Evolutionary conservation across 371 early-diverging fungal genomes (phyloP).

Genomic region (Nematocida parisii): DNA sequence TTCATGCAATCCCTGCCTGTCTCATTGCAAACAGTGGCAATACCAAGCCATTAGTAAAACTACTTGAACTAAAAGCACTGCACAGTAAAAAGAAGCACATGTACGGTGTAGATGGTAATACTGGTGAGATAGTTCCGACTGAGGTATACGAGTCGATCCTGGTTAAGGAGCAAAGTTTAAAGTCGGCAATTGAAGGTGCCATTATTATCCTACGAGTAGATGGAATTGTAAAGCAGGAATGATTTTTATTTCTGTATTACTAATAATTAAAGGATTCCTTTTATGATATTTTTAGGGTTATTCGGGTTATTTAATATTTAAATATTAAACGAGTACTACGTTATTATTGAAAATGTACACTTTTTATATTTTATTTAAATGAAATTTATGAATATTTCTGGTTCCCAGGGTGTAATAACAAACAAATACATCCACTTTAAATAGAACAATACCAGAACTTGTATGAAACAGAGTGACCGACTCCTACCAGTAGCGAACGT

Average conservation of each 20-base stretch:
- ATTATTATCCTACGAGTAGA: slow-evolving; percentile 70
- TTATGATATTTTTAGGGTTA: no score
- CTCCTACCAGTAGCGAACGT: slow-evolving; percentile 89
- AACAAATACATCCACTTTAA: slow-evolving; percentile 15
- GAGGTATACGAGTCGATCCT: slow-evolving; percentile 97
- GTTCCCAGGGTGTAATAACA: not conserved
- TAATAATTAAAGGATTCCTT: no score
- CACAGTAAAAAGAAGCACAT: slow-evolving; percentile 90
- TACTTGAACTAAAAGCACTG: slow-evolving; percentile 87
- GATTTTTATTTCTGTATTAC: not conserved
- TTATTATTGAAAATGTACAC: no score
- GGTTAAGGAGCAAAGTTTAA: slow-evolving; percentile 96
- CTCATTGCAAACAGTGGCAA: slow-evolving; percentile 85
- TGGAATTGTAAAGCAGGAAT: slow-evolving; percentile 67
- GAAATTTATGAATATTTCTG: not conserved
- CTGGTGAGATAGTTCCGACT: slow-evolving; percentile 88
- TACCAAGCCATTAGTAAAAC: slow-evolving; percentile 80
- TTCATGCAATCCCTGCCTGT: slow-evolving; percentile 95
- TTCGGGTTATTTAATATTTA: no score
- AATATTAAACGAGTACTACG: no score
- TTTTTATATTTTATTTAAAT: no score
- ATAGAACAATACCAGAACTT: not conserved
- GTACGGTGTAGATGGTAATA: slow-evolving; percentile 85
- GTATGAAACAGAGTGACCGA: slow-evolving; percentile 74
- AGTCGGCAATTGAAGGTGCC: slow-evolving; percentile 90